Percentiles rank a stretch among this genome's conserved stretches.
These are phyloP conservation scores for Albifimbria verrucaria DNA, from an alignment of 2,329 filamentous ascomycete species.

Conservation along the genomic window DNA sequence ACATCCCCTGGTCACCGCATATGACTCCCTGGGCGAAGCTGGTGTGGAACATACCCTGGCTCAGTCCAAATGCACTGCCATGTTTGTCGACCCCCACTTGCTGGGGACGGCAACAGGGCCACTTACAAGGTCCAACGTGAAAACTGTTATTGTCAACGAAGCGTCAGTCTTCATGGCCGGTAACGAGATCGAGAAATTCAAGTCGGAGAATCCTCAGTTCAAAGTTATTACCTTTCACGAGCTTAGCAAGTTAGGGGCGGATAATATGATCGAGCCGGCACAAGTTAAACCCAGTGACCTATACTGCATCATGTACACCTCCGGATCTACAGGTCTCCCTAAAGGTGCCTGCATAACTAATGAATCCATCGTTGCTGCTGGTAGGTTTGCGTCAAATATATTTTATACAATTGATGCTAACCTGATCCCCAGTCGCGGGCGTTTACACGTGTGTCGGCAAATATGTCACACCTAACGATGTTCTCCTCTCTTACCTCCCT, in stretches of 20 bases:
- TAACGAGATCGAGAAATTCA: slow-evolving; percentile 46
- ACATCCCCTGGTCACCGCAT: slow-evolving; percentile 77
- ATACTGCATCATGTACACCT: slow-evolving; percentile 72
- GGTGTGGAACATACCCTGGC: slow-evolving; percentile 68
- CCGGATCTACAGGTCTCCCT: slow-evolving; percentile 76
- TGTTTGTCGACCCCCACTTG: slow-evolving; percentile 74
- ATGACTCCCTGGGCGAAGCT: slow-evolving; percentile 72
- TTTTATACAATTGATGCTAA: neutral
- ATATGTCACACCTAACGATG: slow-evolving; percentile 75
- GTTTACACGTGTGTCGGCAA: slow-evolving; percentile 73
- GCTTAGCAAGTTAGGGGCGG: slow-evolving; percentile 48
- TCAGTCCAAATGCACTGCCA: slow-evolving; percentile 66
- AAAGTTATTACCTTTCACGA: slow-evolving; percentile 48
- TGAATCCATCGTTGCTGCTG: slow-evolving; percentile 1
- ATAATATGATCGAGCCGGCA: slow-evolving; percentile 64
- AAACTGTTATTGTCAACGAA: slow-evolving; percentile 52
- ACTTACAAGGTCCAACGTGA: slow-evolving; percentile 33
- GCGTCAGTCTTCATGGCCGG: slow-evolving; percentile 23
- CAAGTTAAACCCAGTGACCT: slow-evolving; percentile 70
- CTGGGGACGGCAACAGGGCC: slow-evolving; percentile 26
- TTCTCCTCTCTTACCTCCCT: slow-evolving; percentile 78
- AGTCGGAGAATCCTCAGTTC: slow-evolving; percentile 43
- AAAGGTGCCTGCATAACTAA: slow-evolving; percentile 59
- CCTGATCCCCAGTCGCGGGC: slow-evolving; percentile 57
- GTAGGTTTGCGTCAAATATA: slow-evolving; percentile 5